phyloP scores from a whole-genome alignment of 2,329 filamentous ascomycete species.

The Xylaria arbuscula region DNA sequence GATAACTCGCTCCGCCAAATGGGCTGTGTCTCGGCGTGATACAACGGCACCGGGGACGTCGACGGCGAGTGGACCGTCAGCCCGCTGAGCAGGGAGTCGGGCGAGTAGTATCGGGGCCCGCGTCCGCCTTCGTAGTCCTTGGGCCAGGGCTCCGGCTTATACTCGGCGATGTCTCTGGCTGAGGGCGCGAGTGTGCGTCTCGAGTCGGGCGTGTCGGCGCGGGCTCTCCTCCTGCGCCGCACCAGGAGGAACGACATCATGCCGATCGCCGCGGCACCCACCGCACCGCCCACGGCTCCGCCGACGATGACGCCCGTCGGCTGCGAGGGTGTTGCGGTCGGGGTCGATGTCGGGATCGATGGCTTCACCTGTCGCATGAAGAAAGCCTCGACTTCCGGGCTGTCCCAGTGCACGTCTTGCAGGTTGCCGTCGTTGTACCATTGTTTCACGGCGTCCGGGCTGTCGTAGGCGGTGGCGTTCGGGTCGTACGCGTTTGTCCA shows the following conservation, averaged over 20 bases:
- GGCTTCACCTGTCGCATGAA: slow-evolving; percentile 38
- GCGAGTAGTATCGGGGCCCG: slow-evolving; percentile 29
- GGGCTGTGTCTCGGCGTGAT: slow-evolving; percentile 13
- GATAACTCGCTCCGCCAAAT: slow-evolving; percentile 35
- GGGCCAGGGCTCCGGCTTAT: slow-evolving; percentile 45
- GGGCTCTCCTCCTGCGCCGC: slow-evolving; percentile 31
- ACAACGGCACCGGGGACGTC: neutral
- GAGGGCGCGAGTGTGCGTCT: neutral
- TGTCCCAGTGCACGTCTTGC: slow-evolving; percentile 45
- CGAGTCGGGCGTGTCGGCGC: slow-evolving; percentile 17
- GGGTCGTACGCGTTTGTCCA: slow-evolving; percentile 53
- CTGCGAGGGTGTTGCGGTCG: slow-evolving; percentile 16
- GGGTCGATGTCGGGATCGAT: neutral
- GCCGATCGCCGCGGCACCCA: slow-evolving; percentile 29
- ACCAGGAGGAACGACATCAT: slow-evolving; percentile 34
- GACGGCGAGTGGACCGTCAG: slow-evolving; percentile 17
- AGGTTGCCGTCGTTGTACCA: slow-evolving; percentile 52
- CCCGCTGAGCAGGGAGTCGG: slow-evolving; percentile 28
- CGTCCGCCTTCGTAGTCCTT: slow-evolving; percentile 22
- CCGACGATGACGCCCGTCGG: slow-evolving; percentile 43
- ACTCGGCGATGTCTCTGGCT: slow-evolving; percentile 41
- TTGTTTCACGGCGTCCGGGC: slow-evolving; percentile 47
- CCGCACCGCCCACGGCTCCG: slow-evolving; percentile 43
- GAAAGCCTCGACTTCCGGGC: slow-evolving; percentile 41
- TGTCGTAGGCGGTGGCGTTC: slow-evolving; percentile 51